Evolutionary conservation across 2,329 filamentous ascomycete genomes (phyloP).

Genomic region (Epichloe sibirici): DNA sequence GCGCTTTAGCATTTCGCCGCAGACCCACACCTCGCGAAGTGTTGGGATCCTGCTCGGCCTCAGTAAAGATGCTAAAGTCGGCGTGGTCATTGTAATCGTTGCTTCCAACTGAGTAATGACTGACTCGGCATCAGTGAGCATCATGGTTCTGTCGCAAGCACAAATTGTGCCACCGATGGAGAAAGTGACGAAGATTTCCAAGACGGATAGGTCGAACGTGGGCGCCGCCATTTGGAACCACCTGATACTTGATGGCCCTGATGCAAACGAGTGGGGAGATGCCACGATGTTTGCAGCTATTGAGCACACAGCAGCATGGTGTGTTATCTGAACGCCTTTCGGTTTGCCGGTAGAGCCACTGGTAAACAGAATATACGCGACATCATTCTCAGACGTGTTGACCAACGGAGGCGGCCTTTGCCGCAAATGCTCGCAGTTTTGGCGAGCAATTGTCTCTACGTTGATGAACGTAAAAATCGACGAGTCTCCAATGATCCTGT

Average conservation of each 20-base stretch:
- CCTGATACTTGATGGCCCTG: conserved; percentile 11
- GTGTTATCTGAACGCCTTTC: conserved; percentile 1
- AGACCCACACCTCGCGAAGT: conserved; percentile 17
- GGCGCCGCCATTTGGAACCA: conserved; percentile 26
- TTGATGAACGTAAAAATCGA: not conserved
- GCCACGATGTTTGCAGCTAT: not conserved
- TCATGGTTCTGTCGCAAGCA: conserved; percentile 17
- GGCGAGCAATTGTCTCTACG: not conserved
- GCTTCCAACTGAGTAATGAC: conserved; percentile 18
- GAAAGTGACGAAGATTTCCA: conserved; percentile 75
- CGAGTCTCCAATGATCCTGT: not conserved
- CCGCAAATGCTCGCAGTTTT: not conserved
- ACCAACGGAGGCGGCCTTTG: not conserved
- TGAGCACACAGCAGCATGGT: not conserved
- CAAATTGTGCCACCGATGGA: conserved; percentile 31
- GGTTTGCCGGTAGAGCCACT: conserved; percentile 2
- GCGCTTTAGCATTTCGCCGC: conserved; percentile 19
- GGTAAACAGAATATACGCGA: not conserved
- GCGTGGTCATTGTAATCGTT: conserved; percentile 25
- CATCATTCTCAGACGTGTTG: not conserved
- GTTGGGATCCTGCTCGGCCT: conserved; percentile 14
- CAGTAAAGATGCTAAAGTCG: conserved; percentile 23
- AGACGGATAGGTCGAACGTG: conserved; percentile 65
- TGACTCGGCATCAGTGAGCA: conserved; percentile 12
- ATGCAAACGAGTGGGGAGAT: not conserved